Evolutionary conservation across 495 filamentous ascomycete species (phyloP).

Genomic region (Penicillium canariense): DNA sequence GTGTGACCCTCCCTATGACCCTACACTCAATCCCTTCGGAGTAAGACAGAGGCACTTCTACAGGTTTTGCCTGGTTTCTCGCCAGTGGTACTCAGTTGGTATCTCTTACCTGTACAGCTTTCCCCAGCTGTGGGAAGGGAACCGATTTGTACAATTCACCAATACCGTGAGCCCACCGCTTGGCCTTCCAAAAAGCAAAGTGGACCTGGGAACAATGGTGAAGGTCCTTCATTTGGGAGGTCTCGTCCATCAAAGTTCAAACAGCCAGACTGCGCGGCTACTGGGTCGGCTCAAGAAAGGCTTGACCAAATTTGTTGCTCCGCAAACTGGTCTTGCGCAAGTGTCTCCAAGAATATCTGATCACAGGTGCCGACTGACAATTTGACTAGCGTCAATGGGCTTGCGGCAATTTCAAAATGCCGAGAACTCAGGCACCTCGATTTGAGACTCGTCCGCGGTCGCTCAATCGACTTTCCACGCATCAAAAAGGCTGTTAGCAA

Average conservation of each 20-base stretch:
- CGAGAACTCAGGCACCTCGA: slow-evolving; percentile 53
- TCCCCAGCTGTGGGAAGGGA: background rate
- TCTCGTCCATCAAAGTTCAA: background rate
- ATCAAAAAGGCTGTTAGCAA: slow-evolving; percentile 54
- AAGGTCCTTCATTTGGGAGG: background rate
- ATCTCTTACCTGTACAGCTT: background rate
- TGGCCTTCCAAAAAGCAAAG: background rate
- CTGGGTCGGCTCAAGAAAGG: background rate
- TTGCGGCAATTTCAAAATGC: slow-evolving; percentile 64
- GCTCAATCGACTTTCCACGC: slow-evolving; percentile 44
- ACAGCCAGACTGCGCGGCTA: background rate
- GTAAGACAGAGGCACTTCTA: slow-evolving; percentile 46
- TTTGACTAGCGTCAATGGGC: slow-evolving; percentile 51
- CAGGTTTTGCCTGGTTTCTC: slow-evolving; percentile 56
- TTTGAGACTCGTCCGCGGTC: slow-evolving; percentile 56
- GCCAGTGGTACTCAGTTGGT: slow-evolving; percentile 10
- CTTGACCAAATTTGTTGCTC: background rate
- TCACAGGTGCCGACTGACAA: background rate
- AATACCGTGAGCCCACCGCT: background rate
- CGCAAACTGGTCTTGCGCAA: background rate
- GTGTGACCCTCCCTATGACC: slow-evolving; percentile 9
- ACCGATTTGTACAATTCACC: background rate
- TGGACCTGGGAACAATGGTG: background rate
- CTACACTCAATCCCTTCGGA: background rate
- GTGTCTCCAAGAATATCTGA: background rate